Percentiles rank a stretch among this genome's conserved stretches.
These are phyloP conservation scores for Pythium biforme DNA, from an alignment of 352 stramenopile species.

Conservation along the genomic window DNA sequence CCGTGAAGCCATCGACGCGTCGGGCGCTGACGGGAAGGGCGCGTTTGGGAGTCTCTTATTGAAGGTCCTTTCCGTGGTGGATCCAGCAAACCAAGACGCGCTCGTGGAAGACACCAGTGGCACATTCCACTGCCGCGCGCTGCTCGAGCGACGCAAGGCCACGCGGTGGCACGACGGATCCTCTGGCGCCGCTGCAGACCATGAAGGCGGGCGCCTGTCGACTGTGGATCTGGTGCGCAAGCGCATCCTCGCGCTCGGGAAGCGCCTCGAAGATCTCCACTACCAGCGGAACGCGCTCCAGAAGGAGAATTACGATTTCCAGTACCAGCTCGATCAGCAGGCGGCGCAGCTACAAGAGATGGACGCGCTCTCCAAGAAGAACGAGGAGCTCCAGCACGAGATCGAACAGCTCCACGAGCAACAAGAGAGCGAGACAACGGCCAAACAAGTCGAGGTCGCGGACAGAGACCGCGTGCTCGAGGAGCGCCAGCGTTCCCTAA, in stretches of 20 bases:
- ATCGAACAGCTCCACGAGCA: slow-evolving; percentile 32
- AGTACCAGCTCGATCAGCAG: slow-evolving; percentile 65
- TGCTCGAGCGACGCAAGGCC: slow-evolving; percentile 41
- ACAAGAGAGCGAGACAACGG: slow-evolving; percentile 15
- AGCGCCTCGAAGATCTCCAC: slow-evolving; percentile 66
- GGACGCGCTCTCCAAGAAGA: slow-evolving; percentile 33
- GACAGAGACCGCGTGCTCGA: slow-evolving; percentile 30
- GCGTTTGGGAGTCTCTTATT: slow-evolving; percentile 39
- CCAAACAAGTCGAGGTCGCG: slow-evolving; percentile 15
- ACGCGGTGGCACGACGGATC: slow-evolving; percentile 12
- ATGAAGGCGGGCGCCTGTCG: slow-evolving; percentile 18
- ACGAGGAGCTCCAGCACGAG: slow-evolving; percentile 42
- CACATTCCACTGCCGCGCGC: slow-evolving; percentile 47
- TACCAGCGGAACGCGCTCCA: slow-evolving; percentile 71
- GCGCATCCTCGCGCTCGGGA: slow-evolving; percentile 56
- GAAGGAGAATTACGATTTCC: slow-evolving; percentile 75
- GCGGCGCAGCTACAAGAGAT: slow-evolving; percentile 47
- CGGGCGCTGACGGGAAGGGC: not conserved
- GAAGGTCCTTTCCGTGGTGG: slow-evolving; percentile 43
- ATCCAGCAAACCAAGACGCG: slow-evolving; percentile 38
- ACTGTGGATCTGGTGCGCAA: slow-evolving; percentile 52
- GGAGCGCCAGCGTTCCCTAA: slow-evolving; percentile 34
- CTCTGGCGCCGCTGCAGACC: not conserved
- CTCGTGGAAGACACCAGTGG: slow-evolving; percentile 43
- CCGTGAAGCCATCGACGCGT: slow-evolving; percentile 28